Conservation (phyloP, 305 asterid species). For the Fraxinus sp. region DNA sequence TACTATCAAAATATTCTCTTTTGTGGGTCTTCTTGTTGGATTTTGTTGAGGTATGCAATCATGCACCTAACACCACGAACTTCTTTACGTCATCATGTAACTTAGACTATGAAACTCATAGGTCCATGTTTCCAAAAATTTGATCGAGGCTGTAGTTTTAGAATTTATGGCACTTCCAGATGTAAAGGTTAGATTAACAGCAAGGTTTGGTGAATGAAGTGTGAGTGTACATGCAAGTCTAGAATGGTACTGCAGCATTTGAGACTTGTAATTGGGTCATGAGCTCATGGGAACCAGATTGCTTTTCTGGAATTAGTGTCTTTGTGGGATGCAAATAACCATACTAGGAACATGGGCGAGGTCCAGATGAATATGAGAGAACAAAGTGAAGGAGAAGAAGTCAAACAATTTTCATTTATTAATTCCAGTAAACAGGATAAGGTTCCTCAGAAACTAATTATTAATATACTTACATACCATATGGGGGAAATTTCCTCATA, state of each 20-base stretch:
- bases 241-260: background rate
- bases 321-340: background rate
- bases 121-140: background rate
- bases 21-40: constrained; percentile 1
- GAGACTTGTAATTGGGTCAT: background rate
- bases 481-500: background rate
- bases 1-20: constrained; percentile 4
- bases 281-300: background rate
- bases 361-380: background rate
- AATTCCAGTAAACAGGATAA: background rate
- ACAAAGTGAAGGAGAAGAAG: background rate
- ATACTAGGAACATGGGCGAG: background rate
- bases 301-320: background rate
- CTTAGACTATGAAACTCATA: background rate
- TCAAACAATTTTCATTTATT: background rate
- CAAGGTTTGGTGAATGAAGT: background rate
- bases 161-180: background rate
- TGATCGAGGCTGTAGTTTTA: background rate
- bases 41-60: constrained; percentile 13
- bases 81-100: background rate
- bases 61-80: background rate
- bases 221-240: background rate
- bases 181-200: background rate
- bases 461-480: background rate
- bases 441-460: background rate